Evolutionary conservation across 805 yeast genomes (phyloP), one percentile per base, ranked within the genome.

Genomic region (Wickerhamomyces queroliae): DNA sequence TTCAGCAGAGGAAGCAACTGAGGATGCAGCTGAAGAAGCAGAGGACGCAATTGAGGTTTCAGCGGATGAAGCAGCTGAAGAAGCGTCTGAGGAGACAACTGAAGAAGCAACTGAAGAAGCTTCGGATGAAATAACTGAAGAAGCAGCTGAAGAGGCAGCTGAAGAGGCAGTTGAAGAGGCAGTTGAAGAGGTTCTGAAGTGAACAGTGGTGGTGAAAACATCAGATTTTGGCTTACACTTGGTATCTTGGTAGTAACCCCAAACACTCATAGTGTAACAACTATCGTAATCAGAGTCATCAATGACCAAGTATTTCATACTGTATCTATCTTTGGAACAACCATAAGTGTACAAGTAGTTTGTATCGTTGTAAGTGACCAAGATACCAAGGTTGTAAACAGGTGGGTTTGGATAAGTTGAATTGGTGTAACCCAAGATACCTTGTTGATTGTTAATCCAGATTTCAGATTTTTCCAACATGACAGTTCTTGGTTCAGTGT

Each of bases 361-460:
- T 11, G 24, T 28, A 5, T 47, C 52, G 9, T 28, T 20, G 2
- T 43, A 20, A 2, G 44, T 39, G 20, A 38, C 34, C 17, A 39
- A 22, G 11, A 46, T 17, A 10, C 23, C 17, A 20, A 32, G 33
- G 11, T 35, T 37, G 23, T 20, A 24, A 12, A 42, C 36, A 2
- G 20, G 15, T 13, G 43, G 38, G 20, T n/a, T 31, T 3, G 13
- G 9, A 18, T 23, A 2, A 6, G n/a, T 20, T 5, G 38, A 29
- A n/a, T 16, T 33, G 31, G 40, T 19, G 23, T 36, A 31, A 27
- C 35, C 42, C 34, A 37, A 36, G 11, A 40, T 42, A 43, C 53
- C 53, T 33, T 49, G 41, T 22, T 45, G 22, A 35, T 43, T 32
- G 37, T 49, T 49, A 33, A 49, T 41, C 38, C 40, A 38, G 17